Conservation (phyloP, 345 rosid species). For the Gossypium bickii region DNA sequence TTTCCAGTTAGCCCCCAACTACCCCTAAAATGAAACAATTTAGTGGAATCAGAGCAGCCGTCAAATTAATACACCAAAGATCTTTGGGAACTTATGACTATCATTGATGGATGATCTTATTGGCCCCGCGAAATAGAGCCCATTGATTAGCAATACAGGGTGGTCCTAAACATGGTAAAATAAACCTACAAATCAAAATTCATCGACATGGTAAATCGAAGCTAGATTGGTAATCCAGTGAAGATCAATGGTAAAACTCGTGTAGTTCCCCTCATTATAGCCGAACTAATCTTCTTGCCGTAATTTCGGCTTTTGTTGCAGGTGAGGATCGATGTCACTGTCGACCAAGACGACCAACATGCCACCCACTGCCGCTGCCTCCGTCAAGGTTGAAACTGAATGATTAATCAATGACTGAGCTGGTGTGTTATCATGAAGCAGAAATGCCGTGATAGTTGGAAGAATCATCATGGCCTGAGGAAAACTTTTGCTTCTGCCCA, state of each 20-base stretch:
- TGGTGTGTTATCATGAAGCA: conserved; percentile 27
- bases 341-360: not conserved
- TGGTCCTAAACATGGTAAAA: not conserved
- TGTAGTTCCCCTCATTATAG: not conserved
- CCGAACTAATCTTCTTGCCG: not conserved
- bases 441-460: conserved; percentile 38
- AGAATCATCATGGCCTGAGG: conserved; percentile 36
- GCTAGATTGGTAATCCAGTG: not conserved
- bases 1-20: no score
- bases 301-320: not conserved
- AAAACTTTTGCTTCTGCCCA: conserved; percentile 40
- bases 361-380: not conserved
- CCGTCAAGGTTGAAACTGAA: not conserved
- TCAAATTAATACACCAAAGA: no score
- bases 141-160: no score
- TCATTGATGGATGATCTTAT: no score
- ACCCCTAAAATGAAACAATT: no score
- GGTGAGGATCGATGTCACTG: not conserved
- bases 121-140: no score
- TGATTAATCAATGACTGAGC: not conserved
- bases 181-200: not conserved
- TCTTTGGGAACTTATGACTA: no score
- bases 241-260: not conserved
- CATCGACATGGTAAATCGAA: not conserved
- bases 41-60: no score